These are phyloP conservation scores for Cydonia oblonga DNA, from an alignment of 331 rosid species.

Conservation along the genomic window DNA sequence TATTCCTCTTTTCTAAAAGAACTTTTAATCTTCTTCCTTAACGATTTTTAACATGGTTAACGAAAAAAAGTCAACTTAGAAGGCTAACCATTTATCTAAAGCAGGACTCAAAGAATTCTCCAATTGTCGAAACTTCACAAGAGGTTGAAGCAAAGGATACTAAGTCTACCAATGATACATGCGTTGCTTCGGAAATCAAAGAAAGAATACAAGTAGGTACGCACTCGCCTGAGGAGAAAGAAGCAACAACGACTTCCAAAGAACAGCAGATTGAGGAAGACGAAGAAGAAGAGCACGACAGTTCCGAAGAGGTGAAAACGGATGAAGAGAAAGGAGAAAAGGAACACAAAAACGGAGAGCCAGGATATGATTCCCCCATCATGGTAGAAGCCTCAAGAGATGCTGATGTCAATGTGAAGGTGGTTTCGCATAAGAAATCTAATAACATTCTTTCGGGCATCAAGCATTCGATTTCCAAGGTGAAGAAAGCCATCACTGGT, in stretches of 20 bases:
- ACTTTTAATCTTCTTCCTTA: background rate
- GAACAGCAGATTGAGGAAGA: background rate
- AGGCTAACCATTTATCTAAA: background rate
- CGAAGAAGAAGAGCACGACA: conserved; percentile 10
- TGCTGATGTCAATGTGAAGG: conserved; percentile 13
- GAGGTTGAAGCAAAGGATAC: background rate
- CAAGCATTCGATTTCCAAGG: conserved; percentile 65
- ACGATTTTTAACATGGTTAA: background rate
- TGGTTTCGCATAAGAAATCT: conserved; percentile 33
- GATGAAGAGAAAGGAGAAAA: conserved; percentile 7
- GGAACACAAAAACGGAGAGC: conserved; percentile 8
- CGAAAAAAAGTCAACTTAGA: background rate
- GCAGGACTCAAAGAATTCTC: conserved; percentile 9
- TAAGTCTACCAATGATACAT: too few species aligned
- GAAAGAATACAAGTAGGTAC: background rate
- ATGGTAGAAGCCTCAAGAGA: conserved; percentile 32
- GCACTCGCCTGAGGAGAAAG: conserved; percentile 8
- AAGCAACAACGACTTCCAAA: background rate
- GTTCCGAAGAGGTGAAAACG: conserved; percentile 10
- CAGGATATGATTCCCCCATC: conserved; percentile 23
- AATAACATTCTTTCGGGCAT: conserved; percentile 35
- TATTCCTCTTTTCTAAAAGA: background rate
- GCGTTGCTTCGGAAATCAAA: too few species aligned
- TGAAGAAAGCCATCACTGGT: conserved; percentile 56
- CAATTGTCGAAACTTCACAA: background rate